Conservation (phyloP, 2,329 filamentous ascomycete species). For the Escovopsis sp. region DNA sequence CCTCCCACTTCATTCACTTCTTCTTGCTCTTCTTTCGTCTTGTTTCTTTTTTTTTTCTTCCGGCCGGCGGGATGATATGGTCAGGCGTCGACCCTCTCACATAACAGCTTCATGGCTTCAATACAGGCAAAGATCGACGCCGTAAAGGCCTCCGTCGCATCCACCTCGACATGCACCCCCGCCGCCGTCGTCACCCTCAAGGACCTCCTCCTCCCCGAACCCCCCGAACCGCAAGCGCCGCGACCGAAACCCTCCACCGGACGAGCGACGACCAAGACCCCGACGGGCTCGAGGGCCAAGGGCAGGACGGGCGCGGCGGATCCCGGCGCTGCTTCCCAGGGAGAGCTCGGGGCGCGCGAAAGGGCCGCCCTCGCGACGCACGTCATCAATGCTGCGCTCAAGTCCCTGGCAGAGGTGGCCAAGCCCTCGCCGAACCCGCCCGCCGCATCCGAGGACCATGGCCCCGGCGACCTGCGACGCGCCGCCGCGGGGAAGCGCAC, state of each 20-base stretch:
- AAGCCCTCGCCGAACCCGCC: slow-evolving; percentile 29
- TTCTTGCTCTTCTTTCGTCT: too few relatives aligned
- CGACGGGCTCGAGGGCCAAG: slow-evolving; percentile 13
- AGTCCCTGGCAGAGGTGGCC: slow-evolving; percentile 50
- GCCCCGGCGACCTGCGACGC: slow-evolving; percentile 16
- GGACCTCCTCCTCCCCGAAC: slow-evolving; percentile 26
- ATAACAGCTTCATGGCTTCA: slow-evolving; percentile 27
- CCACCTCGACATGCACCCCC: slow-evolving; percentile 38
- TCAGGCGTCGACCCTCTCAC: slow-evolving; percentile 10
- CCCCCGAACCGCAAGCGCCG: slow-evolving; percentile 14
- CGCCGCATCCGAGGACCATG: not conserved
- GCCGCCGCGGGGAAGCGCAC: slow-evolving; percentile 24
- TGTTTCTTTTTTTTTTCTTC: not conserved
- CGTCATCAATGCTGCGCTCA: slow-evolving; percentile 56
- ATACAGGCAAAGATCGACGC: slow-evolving; percentile 30
- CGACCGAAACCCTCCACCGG: slow-evolving; percentile 13
- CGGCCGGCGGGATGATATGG: slow-evolving; percentile 18
- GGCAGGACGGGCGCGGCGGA: slow-evolving; percentile 9
- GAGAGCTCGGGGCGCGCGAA: slow-evolving; percentile 29
- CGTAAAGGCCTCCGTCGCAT: slow-evolving; percentile 39
- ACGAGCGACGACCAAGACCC: slow-evolving; percentile 13
- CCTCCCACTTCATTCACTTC: too few relatives aligned
- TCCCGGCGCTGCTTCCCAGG: slow-evolving; percentile 6
- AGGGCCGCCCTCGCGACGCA: slow-evolving; percentile 56
- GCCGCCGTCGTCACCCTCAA: slow-evolving; percentile 32